Conservation (phyloP, 345 rosid species). For the Rhodamnia argentea region DNA sequence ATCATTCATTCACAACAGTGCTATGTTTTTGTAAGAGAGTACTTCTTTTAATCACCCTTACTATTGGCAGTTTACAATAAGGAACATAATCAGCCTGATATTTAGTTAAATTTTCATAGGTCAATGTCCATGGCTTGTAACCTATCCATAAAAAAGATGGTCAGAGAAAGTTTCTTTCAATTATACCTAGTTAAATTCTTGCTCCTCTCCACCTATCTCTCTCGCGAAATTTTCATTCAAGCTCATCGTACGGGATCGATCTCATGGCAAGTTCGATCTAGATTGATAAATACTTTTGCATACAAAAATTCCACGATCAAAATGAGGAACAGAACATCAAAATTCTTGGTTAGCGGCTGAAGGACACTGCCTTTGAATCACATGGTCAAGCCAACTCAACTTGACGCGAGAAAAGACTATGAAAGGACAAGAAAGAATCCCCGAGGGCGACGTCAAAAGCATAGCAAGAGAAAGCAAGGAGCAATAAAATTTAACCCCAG, state of each 20-base stretch:
- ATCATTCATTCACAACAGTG: not conserved
- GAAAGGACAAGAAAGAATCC: not conserved
- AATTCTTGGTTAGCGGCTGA: not conserved
- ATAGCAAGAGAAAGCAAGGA: not conserved
- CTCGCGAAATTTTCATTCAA: not conserved
- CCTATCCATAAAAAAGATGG: not conserved
- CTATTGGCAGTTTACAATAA: not conserved
- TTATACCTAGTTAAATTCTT: not conserved
- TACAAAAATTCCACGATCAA: not conserved
- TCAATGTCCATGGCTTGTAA: not conserved
- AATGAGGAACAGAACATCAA: not conserved
- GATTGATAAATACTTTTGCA: not conserved
- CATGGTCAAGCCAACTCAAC: not conserved
- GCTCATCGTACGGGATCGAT: not conserved
- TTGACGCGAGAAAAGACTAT: not conserved
- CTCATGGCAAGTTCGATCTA: not conserved
- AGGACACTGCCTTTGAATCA: not conserved
- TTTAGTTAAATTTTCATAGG: not conserved
- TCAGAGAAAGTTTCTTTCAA: not conserved
- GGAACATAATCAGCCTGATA: not conserved
- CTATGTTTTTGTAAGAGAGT: not conserved
- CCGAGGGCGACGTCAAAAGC: not conserved
- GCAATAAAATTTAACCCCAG: not conserved
- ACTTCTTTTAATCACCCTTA: not conserved
- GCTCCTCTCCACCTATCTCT: not conserved